These are phyloP conservation scores for Simplicillium sp. DNA, from an alignment of 2,329 filamentous ascomycete species.

Conservation along the genomic window DNA sequence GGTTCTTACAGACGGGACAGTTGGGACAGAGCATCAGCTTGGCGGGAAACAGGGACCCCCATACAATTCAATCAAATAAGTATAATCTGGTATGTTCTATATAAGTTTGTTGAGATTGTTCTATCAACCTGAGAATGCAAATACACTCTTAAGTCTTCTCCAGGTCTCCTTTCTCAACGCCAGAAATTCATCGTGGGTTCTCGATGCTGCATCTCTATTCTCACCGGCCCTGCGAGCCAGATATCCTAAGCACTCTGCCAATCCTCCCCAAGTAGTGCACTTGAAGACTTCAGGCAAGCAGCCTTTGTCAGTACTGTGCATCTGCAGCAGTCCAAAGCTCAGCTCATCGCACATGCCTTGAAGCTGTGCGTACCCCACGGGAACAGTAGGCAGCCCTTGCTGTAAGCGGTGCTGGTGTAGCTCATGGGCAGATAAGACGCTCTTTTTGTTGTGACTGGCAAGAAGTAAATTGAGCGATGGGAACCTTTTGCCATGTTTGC, in stretches of 20 bases:
- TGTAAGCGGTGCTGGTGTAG: conserved; percentile 30
- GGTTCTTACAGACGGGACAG: too few species aligned
- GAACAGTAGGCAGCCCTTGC: conserved; percentile 16
- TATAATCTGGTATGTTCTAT: too few species aligned
- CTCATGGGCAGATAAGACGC: conserved; percentile 28
- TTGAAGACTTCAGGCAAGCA: conserved; percentile 12
- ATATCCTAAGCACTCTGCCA: conserved; percentile 17
- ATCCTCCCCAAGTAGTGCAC: conserved; percentile 17
- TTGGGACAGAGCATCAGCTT: too few species aligned
- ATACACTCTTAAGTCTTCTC: conserved; percentile 13
- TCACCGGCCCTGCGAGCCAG: conserved; percentile 15
- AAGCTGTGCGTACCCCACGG: conserved; percentile 40
- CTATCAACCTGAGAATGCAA: too few species aligned
- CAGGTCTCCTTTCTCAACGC: conserved; percentile 10
- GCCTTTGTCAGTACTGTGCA: conserved; percentile 10
- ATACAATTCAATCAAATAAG: too few species aligned
- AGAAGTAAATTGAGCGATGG: conserved; percentile 38
- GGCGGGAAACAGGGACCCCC: too few species aligned
- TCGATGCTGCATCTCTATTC: conserved; percentile 16
- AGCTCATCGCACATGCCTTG: conserved; percentile 51
- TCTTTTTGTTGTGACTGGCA: conserved; percentile 40
- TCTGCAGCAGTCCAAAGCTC: conserved; percentile 35
- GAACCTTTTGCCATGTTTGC: conserved; percentile 18
- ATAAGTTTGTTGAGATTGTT: too few species aligned
- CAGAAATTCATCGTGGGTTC: conserved; percentile 8